These are phyloP conservation scores for Trichoderma reesei DNA, from an alignment of 495 filamentous ascomycete species.

Conservation along the genomic window DNA sequence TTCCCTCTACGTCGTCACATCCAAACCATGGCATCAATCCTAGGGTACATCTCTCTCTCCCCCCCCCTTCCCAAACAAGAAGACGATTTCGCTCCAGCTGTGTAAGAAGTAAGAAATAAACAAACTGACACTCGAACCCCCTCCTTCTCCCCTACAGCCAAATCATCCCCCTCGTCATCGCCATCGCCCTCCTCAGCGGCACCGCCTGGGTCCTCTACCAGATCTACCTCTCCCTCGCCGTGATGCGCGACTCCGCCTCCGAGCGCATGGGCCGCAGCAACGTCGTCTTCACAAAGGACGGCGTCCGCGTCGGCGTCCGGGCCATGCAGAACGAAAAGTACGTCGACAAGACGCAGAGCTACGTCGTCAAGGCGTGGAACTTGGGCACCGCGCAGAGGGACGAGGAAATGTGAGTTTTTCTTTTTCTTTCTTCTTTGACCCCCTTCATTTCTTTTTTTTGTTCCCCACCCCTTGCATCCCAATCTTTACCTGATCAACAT, in stretches of 20 bases:
- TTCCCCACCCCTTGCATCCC: too few relatives aligned
- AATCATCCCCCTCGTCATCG: slow-evolving; percentile 63
- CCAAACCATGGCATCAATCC: slow-evolving; percentile 1
- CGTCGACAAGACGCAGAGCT: slow-evolving; percentile 73
- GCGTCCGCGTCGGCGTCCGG: slow-evolving; percentile 72
- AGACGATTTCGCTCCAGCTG: too few relatives aligned
- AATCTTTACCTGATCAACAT: too few relatives aligned
- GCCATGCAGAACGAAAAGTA: slow-evolving; percentile 67
- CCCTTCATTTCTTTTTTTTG: too few relatives aligned
- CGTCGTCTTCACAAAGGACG: slow-evolving; percentile 71
- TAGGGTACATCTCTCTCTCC: neutral
- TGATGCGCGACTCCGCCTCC: slow-evolving; percentile 58
- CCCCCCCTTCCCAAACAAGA: too few relatives aligned
- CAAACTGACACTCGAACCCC: too few relatives aligned
- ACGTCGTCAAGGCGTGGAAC: slow-evolving; percentile 74
- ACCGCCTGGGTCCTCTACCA: slow-evolving; percentile 61
- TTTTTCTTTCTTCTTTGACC: too few relatives aligned
- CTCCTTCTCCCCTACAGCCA: slow-evolving; percentile 32
- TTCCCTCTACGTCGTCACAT: neutral
- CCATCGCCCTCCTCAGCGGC: slow-evolving; percentile 52
- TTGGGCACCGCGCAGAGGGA: slow-evolving; percentile 27
- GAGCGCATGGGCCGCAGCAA: slow-evolving; percentile 77
- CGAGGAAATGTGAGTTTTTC: slow-evolving; percentile 5
- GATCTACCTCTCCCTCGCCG: slow-evolving; percentile 57
- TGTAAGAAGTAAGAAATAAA: neutral